Evolutionary conservation across 2,329 filamentous ascomycete species (phyloP).

Genomic region (Claviceps sp.): DNA sequence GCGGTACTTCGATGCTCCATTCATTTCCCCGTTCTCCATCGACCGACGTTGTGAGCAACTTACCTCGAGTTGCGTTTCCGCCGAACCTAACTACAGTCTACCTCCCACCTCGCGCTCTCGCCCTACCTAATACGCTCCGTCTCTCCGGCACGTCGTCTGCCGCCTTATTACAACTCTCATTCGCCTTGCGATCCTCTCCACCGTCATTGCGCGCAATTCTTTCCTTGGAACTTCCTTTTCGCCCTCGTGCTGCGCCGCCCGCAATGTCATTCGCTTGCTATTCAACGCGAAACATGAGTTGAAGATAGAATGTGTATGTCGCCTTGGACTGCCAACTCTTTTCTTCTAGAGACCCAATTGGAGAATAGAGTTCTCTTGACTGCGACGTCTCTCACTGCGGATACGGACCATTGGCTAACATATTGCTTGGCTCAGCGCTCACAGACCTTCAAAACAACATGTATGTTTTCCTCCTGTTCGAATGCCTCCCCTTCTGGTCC

Average conservation of each 20-base stretch:
- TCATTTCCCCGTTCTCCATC: no score
- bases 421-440: conserved; percentile 25
- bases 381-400: neutral
- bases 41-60: no score
- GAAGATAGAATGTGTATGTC: conserved; percentile 31
- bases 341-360: neutral
- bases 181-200: neutral
- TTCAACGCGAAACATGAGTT: conserved; percentile 25
- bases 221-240: neutral
- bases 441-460: conserved; percentile 37
- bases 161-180: neutral
- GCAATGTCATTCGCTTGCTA: conserved; percentile 20
- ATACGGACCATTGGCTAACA: conserved; percentile 7
- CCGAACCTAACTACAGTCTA: neutral
- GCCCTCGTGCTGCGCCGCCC: conserved; percentile 17
- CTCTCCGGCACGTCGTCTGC: neutral
- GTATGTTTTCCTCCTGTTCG: conserved; percentile 20
- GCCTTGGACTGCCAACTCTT: neutral
- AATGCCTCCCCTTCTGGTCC: neutral
- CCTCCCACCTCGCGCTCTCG: neutral
- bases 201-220: conserved; percentile 1
- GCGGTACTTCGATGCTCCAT: neutral
- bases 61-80: neutral
- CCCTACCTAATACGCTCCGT: neutral
- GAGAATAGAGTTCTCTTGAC: neutral